These are phyloP conservation scores for Hymenoscyphus infarciens DNA, from an alignment of 2,329 filamentous ascomycete genomes.

Conservation along the genomic window DNA sequence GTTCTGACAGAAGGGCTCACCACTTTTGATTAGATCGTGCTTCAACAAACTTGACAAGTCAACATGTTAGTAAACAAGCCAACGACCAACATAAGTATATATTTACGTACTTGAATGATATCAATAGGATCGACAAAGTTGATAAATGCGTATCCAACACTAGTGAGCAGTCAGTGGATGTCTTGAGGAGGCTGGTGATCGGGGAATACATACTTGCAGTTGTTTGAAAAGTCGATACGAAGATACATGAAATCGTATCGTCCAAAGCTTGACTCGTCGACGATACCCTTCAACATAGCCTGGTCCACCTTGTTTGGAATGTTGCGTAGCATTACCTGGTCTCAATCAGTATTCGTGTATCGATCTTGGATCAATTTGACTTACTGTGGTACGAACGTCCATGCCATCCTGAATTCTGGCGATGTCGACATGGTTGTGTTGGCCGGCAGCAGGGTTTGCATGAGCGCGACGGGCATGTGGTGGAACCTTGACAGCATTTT, in stretches of 20 bases:
- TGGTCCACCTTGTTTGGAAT: constrained; percentile 88
- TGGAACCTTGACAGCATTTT: constrained; percentile 41
- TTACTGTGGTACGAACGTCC: constrained; percentile 72
- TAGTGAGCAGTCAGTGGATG: constrained; percentile 42
- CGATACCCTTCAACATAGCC: constrained; percentile 69
- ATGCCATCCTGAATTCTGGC: constrained; percentile 59
- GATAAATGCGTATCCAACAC: constrained; percentile 95
- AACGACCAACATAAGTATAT: constrained; percentile 7
- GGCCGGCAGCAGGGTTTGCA: constrained; percentile 43
- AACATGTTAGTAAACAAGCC: constrained; percentile 27
- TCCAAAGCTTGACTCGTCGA: constrained; percentile 75
- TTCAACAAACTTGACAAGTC: constrained; percentile 60
- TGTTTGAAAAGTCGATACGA: constrained; percentile 81
- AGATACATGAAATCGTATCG: constrained; percentile 95
- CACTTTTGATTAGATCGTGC: constrained; percentile 68
- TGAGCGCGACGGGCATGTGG: constrained; percentile 35
- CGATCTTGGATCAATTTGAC: constrained; percentile 30
- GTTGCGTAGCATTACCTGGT: constrained; percentile 87
- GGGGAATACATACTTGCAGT: constrained; percentile 66
- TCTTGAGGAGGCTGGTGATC: too few relatives aligned
- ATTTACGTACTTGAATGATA: constrained; percentile 58
- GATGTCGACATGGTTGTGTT: constrained; percentile 62
- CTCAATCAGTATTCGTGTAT: constrained; percentile 17
- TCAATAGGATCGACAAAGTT: constrained; percentile 81
- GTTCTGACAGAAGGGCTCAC: constrained; percentile 38